Percentiles rank a stretch among this genome's conserved stretches.
phyloP scores from a whole-genome alignment of 441 rosid species.

The Populus hybrid region DNA sequence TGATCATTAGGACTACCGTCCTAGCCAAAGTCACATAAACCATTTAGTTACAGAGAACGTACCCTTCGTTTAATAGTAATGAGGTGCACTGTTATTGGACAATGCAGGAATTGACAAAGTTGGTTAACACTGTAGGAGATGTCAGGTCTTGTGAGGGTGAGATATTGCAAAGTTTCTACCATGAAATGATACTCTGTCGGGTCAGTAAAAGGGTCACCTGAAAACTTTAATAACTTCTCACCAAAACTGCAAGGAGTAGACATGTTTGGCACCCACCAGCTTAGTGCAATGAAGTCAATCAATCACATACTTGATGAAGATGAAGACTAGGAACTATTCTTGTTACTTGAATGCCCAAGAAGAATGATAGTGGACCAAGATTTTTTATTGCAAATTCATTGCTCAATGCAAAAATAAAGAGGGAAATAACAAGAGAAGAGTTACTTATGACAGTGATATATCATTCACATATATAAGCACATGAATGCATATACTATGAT shows the following conservation, averaged over 20 bases:
- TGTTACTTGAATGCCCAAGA: neutral
- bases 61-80: neutral
- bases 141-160: neutral
- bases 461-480: neutral
- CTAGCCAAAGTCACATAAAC: neutral
- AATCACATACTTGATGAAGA: too few relatives aligned
- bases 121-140: neutral
- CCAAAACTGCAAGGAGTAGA: neutral
- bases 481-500: too few relatives aligned
- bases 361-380: neutral
- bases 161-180: neutral
- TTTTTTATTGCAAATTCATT: neutral
- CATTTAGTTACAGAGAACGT: neutral
- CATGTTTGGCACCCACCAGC: too few relatives aligned
- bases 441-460: neutral
- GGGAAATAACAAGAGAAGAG: neutral
- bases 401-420: neutral
- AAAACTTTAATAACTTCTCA: neutral
- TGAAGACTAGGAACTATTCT: too few relatives aligned
- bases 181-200: neutral
- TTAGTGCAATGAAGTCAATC: too few relatives aligned
- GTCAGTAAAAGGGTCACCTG: too few relatives aligned
- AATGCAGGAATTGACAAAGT: neutral
- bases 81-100: neutral
- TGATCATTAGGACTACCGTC: neutral